Evolutionary conservation across 1,284 basidiomycete genomes (phyloP), one percentile per base, ranked within the genome.

Genomic region (Rhizopogon parksii): DNA sequence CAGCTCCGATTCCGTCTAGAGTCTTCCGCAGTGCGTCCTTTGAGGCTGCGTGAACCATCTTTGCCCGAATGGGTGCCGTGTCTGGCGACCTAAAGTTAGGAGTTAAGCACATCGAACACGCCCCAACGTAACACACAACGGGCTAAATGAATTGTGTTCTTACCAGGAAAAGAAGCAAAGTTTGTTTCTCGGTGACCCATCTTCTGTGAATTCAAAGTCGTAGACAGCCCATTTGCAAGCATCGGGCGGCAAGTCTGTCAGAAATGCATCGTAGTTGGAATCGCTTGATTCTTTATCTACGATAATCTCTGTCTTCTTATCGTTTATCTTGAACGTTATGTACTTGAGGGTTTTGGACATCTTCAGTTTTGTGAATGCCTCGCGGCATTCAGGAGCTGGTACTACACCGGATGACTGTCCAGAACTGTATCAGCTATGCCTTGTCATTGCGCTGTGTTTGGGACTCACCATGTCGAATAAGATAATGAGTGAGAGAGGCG

Each of bases 1-100:
- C 92, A 57, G 77, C 54, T 0, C 79, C 75, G 59, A 93, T 77
- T 42, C 91, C 91, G 15, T 79, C 75, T 56, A 96, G 78, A 40
- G 78, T 67, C 56, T 79, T 81, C 66, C 83, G 82, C 53, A 99
- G 72, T 9, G 87, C 90, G 39, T 95, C 91, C 71, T 88, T 91
- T 57, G 95, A 98, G 21, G 93, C 88, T 38, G 95, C 89, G 71
- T 83, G 91, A 61, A 97, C 66, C 95, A 99, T 98, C 88, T 96
- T 98, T 66, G 82, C 73, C 75, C 88, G 95, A 71, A 96, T 79
- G 75, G 83, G 89, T 48, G 93, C 83, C 38, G 75, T 74, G 66
- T 96, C 94, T 55, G 95, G 95, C 21, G 86, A 82, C 94, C 94
- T 96, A 60, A 37, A 46, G 47, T 42, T 17, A 50, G 46, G 43